Conservation (phyloP, 768 basidiomycete species). For the Podaxis pistillaris region DNA sequence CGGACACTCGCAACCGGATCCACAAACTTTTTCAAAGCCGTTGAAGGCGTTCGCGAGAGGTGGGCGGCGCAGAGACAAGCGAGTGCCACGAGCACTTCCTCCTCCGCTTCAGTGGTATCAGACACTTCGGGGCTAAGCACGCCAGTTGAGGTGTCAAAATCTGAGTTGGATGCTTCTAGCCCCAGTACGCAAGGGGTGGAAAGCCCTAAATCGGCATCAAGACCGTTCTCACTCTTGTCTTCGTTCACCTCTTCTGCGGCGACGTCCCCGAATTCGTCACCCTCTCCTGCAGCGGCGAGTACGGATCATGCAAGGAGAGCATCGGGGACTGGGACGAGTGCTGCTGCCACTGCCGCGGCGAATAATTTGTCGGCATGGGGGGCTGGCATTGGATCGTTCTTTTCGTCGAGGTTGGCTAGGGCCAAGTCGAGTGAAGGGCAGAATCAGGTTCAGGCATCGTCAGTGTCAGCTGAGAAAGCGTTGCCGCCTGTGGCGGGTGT, state of each 20-base stretch:
- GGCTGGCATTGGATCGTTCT: conserved; percentile 31
- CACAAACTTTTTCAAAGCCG: conserved; percentile 81
- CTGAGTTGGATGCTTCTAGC: conserved; percentile 29
- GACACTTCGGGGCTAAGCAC: conserved; percentile 34
- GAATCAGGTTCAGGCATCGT: neutral
- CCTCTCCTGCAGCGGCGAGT: conserved; percentile 1
- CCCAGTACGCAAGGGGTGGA: conserved; percentile 3
- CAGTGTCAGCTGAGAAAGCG: neutral
- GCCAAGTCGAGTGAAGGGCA: conserved; percentile 1
- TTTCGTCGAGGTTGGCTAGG: conserved; percentile 23
- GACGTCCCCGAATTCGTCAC: neutral
- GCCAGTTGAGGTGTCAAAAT: conserved; percentile 37
- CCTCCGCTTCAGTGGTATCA: conserved; percentile 20
- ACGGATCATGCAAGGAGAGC: conserved; percentile 6
- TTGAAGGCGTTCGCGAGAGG: conserved; percentile 82
- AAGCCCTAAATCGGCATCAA: conserved; percentile 5
- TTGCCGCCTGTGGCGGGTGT: neutral
- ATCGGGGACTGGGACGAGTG: conserved; percentile 21
- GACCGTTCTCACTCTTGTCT: conserved; percentile 22
- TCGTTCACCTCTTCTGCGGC: neutral
- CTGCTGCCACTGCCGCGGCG: conserved; percentile 6
- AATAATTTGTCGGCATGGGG: conserved; percentile 28
- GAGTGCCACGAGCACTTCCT: conserved; percentile 20
- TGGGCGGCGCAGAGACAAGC: conserved; percentile 42
- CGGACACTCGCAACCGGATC: conserved; percentile 74